A percentile compares a stretch with the other conserved stretches of the same genome.
Conservation (phyloP, 1,284 basidiomycete species). For the Ustilago cynodontis region DNA sequence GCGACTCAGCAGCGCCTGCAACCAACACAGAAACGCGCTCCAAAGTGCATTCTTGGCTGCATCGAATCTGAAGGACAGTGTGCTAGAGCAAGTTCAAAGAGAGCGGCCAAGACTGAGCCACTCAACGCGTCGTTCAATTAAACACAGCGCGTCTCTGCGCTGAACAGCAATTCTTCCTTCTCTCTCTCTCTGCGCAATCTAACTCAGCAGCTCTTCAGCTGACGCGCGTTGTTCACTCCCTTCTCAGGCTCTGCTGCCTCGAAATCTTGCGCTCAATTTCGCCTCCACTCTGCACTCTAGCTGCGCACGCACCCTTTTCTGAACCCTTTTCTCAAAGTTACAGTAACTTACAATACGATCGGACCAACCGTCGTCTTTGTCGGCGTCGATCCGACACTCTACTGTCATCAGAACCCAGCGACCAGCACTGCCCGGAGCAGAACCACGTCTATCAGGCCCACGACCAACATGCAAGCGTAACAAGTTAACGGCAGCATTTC, state of each 20-base stretch:
- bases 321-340: neutral
- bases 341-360: neutral
- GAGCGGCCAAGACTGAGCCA: neutral
- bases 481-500: neutral
- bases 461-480: constrained; percentile 11
- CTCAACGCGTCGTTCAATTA: constrained; percentile 20
- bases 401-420: neutral
- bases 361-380: neutral
- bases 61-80: neutral
- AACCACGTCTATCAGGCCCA: neutral
- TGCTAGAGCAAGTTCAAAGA: too few relatives aligned
- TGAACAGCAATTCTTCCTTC: neutral
- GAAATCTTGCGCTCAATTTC: neutral
- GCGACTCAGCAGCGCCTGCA: constrained; percentile 8
- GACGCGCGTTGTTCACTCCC: constrained; percentile 6
- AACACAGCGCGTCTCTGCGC: neutral
- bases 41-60: constrained; percentile 9
- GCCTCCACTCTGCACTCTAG: constrained; percentile 4
- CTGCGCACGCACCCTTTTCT: neutral
- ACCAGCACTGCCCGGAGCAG: neutral
- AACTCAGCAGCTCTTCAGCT: neutral
- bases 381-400: neutral
- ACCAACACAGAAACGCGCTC: constrained; percentile 1
- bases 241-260: too few relatives aligned
- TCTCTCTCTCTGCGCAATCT: neutral